Evolutionary conservation across 1,284 basidiomycete species (phyloP).

Genomic region (Prillingera fragicola): DNA sequence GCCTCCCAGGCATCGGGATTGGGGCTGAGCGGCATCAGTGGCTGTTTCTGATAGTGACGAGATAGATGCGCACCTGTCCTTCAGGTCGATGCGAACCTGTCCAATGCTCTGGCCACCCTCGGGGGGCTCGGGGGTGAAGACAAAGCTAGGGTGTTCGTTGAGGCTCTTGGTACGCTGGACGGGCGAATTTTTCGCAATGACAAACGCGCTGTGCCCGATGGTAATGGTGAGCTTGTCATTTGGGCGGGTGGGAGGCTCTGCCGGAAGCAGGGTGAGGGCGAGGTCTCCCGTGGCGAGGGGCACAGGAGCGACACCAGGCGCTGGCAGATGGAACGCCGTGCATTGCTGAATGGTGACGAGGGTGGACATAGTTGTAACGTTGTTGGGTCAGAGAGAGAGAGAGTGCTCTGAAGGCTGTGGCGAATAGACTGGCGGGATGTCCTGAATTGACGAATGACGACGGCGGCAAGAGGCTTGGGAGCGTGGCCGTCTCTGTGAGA

Average conservation of each 20-base stretch:
- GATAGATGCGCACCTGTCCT: conserved; percentile 29
- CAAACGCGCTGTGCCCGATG: conserved; percentile 39
- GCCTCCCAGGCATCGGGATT: conserved; percentile 41
- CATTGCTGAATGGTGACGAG: conserved; percentile 36
- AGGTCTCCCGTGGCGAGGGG: conserved; percentile 41
- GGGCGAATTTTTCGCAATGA: conserved; percentile 31
- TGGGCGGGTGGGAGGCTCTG: conserved; percentile 35
- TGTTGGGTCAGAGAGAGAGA: neutral
- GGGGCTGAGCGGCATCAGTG: conserved; percentile 17
- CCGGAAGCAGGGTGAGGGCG: conserved; percentile 37
- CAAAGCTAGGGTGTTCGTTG: conserved; percentile 38
- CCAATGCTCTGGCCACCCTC: conserved; percentile 36
- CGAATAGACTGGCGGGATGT: too few relatives aligned
- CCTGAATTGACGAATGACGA: too few relatives aligned
- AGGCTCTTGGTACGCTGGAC: conserved; percentile 38
- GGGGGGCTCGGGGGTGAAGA: conserved; percentile 40
- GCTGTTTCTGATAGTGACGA: neutral
- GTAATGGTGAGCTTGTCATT: conserved; percentile 32
- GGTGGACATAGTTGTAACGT: conserved; percentile 33
- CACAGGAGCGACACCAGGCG: conserved; percentile 27
- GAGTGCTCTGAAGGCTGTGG: neutral
- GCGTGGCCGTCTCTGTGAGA: too few relatives aligned
- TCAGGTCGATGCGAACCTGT: conserved; percentile 40
- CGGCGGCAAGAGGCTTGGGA: too few relatives aligned
- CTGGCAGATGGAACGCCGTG: conserved; percentile 40